These are phyloP conservation scores for Didymella lethalis DNA, from an alignment of 2,329 filamentous ascomycete species.

Conservation along the genomic window DNA sequence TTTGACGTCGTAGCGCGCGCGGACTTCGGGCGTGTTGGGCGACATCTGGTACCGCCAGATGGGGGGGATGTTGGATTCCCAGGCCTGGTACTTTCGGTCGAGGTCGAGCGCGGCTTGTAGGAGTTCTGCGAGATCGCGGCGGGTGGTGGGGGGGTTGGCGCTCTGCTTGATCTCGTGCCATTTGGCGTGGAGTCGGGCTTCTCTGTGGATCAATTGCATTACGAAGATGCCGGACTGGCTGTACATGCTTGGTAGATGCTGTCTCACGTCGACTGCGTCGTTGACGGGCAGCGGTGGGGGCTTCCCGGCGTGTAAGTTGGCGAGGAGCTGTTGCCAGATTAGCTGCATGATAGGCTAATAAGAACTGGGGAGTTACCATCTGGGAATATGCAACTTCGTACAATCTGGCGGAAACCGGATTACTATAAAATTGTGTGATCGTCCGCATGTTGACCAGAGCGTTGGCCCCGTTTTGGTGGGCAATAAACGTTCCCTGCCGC, in stretches of 20 bases:
- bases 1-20: slow-evolving; percentile 29
- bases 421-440: slow-evolving; percentile 35
- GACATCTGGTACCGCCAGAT: slow-evolving; percentile 32
- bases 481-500: slow-evolving; percentile 32
- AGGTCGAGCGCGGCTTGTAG: slow-evolving; percentile 36
- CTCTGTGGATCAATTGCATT: slow-evolving; percentile 37
- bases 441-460: slow-evolving; percentile 39
- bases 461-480: slow-evolving; percentile 42
- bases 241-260: slow-evolving; percentile 30
- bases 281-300: slow-evolving; percentile 33
- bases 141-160: slow-evolving; percentile 25
- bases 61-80: slow-evolving; percentile 33
- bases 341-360: slow-evolving; percentile 18
- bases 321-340: slow-evolving; percentile 35
- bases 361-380: slow-evolving; percentile 28
- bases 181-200: slow-evolving; percentile 35
- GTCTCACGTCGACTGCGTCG: slow-evolving; percentile 25
- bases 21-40: slow-evolving; percentile 34
- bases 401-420: slow-evolving; percentile 35
- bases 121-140: slow-evolving; percentile 31
- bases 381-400: slow-evolving; percentile 41
- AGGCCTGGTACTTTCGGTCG: slow-evolving; percentile 36
- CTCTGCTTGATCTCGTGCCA: slow-evolving; percentile 41
- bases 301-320: slow-evolving; percentile 38
- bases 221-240: slow-evolving; percentile 32